Evolutionary conservation across 768 basidiomycete genomes (phyloP).

Genomic region (Rhodocollybia butyracea): DNA sequence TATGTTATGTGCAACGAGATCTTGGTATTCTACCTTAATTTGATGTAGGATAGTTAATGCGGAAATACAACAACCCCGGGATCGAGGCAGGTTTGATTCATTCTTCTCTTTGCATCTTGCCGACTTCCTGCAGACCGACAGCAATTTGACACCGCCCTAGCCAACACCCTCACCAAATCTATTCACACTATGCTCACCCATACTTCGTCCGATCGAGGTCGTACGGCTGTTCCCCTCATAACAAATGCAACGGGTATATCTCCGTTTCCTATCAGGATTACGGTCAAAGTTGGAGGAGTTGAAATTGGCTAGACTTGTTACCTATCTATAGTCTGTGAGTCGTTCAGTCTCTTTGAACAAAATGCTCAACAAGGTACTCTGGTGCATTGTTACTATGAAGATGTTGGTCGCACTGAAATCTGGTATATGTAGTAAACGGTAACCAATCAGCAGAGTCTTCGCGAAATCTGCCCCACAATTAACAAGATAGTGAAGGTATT

Average conservation of each 20-base stretch:
- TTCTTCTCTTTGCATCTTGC: neutral
- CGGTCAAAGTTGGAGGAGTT: constrained; percentile 53
- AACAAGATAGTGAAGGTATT: no score
- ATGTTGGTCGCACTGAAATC: no score
- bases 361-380: no score
- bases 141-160: constrained; percentile 56
- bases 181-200: constrained; percentile 71
- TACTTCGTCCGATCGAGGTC: constrained; percentile 75
- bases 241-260: constrained; percentile 75
- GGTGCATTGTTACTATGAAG: no score
- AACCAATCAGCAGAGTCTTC: no score
- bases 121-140: constrained; percentile 31
- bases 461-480: no score
- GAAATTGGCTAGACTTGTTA: neutral
- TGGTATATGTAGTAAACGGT: no score
- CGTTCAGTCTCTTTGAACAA: neutral
- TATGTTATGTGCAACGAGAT: constrained; percentile 22
- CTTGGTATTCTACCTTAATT: neutral
- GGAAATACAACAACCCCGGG: constrained; percentile 72
- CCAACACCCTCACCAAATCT: constrained; percentile 60
- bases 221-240: constrained; percentile 73
- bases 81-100: constrained; percentile 43
- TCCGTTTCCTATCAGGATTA: constrained; percentile 74
- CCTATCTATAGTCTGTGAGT: neutral
- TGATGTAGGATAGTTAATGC: constrained; percentile 69